Evolutionary conservation across 768 basidiomycete genomes (phyloP).

Genomic region (Fomitopsis serialis): DNA sequence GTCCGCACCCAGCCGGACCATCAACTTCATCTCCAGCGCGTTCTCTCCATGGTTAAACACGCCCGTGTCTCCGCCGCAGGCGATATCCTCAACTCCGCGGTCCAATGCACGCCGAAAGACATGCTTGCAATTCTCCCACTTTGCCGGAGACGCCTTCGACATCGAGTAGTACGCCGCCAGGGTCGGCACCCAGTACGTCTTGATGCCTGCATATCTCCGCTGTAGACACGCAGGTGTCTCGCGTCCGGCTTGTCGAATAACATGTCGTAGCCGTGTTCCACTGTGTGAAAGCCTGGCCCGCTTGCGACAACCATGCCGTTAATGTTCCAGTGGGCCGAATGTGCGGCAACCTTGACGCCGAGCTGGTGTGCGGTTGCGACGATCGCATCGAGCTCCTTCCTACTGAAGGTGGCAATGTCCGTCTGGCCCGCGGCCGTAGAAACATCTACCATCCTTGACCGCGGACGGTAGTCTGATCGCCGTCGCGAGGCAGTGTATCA

Average conservation of each 20-base stretch:
- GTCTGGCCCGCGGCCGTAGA: constrained; percentile 29
- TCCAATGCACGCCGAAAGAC: constrained; percentile 43
- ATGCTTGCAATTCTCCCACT: constrained; percentile 33
- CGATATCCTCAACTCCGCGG: constrained; percentile 40
- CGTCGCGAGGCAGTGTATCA: neutral
- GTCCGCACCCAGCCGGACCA: constrained; percentile 49
- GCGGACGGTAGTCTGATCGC: constrained; percentile 44
- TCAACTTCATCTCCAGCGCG: constrained; percentile 53
- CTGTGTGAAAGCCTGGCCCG: constrained; percentile 19
- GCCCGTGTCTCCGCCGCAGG: constrained; percentile 63
- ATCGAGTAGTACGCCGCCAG: constrained; percentile 42
- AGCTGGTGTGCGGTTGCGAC: constrained; percentile 43
- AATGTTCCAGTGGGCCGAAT: constrained; percentile 31
- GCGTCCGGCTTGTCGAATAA: constrained; percentile 1
- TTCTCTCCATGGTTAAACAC: constrained; percentile 58
- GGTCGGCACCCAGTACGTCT: constrained; percentile 49
- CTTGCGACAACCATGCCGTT: constrained; percentile 28
- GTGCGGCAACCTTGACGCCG: constrained; percentile 55
- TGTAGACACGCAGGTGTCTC: too few relatives aligned
- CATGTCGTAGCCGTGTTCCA: constrained; percentile 49
- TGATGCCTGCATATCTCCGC: constrained; percentile 1
- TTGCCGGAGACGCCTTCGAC: constrained; percentile 4
- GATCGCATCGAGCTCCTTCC: constrained; percentile 41
- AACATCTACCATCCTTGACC: constrained; percentile 39
- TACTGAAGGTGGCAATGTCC: constrained; percentile 38